Base-by-base conservation (phyloP, 2,329 filamentous ascomycete genomes). In the Colletotrichum siamense region DNA sequence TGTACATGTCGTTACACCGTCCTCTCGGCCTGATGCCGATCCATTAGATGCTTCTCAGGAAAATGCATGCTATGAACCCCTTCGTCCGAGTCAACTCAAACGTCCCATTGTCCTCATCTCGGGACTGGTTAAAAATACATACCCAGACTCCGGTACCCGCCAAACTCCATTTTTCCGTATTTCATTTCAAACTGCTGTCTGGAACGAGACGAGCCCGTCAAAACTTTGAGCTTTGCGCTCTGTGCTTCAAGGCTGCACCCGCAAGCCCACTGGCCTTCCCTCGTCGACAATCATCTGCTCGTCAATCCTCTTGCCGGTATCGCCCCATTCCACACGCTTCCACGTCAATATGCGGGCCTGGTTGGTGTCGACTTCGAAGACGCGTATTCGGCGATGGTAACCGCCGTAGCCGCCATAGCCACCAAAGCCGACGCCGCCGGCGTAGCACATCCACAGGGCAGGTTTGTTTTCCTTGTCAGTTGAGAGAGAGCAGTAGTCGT, bases 391-490 rank as follows among this genome's bases (percentile, higher is more conserved):
- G 30, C 97, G 94, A 81, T 96, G 90, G 83, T 94, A 99, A 6
- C 94, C 94, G 57, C 93, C 93, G 83, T 98, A 99, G 8, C 96
- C 96, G 24, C 94, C 97, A 83, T 99, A 99, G 0, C 97, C 97
- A 71, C 97, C 97, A 81, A 99, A 98, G 2, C 97, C 97, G 32
- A 93, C 92, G 30, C 95, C 97, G 36, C 97, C 97, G 10, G 93
- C 96, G 84, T 99, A 99, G 88, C 97, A 99, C 96, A 99, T 98
- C 97, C 97, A 99, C 4, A 99, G 87, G 34, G 94, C 91, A 0
- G 94, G 93, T 65, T 89, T 89, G n/a, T 88, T 85, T 26, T 88
- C 84, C 55, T 90, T 85, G 68, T 90, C 85, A 5, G 87, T 84
- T 2, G 90, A 92, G 10, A 98, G 89, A 78, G 95, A 93, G 84